Evolutionary conservation across 1,139 yeast species (phyloP), one percentile per base, ranked within the genome.

Genomic region (Pichia sp.): DNA sequence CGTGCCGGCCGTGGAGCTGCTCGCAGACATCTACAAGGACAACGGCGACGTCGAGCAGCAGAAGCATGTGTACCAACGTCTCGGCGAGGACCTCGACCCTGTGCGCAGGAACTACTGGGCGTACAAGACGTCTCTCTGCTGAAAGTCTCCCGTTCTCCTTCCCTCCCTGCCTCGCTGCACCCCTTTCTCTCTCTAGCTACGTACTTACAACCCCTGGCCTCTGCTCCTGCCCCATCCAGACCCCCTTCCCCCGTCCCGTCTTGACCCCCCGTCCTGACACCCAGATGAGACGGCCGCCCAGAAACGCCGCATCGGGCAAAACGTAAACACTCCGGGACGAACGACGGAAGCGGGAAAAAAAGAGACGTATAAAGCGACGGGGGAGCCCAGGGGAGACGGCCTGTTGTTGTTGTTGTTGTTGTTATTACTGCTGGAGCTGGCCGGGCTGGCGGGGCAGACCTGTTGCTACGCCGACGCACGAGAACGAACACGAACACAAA

Each of bases 41-140:
- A 64, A 70, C 18, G 58, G 66, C 1, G 63, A 72, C 4, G 51
- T 54, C 1, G 62, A 65, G 0, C 65, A 71, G 40, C 76, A 85
- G 1, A 54, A 57, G 1, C 63, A 66, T 26, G 74, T 81, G 1
- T 83, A 82, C 61, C 72, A 71, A 8, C 67, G 75, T 18, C 70
- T 89, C 40, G 76, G 74, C 0, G 62, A 67, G 2, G 74, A 73
- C 50, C 79, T 80, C 57, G 95, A 88, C 58, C 84, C 89, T 0
- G 83, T 88, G 12, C 73, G 96, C 56, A 67, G 65, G 21, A 80
- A 80, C 53, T 87, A 83, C 63, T 89, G 96, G 96, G 60, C 59
- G 4, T 74, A 46, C 26, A 28, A 13, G 13, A 22, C 18, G 7
- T 41, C 44, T 23, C 26, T 19, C 13, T 19, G 30, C 16, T n/a